A percentile compares a stretch with the other conserved stretches of the same genome.
phyloP scores from a whole-genome alignment of 2,329 filamentous ascomycete genomes.

The Aschersonia sp. region DNA sequence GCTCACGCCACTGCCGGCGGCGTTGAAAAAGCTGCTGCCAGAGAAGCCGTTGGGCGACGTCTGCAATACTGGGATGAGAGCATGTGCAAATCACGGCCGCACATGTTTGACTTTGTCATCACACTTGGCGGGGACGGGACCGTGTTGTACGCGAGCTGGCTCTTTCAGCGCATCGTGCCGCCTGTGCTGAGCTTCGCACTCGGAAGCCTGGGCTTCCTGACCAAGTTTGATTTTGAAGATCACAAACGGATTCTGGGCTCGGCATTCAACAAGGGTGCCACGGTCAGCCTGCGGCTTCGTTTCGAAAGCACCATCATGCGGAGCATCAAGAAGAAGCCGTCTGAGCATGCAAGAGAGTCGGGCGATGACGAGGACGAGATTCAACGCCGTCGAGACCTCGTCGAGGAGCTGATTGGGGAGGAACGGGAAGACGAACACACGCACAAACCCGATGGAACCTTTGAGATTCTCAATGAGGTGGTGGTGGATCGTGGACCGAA shows the following conservation, averaged over 20 bases:
- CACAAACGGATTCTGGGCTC: constrained; percentile 54
- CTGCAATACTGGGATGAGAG: constrained; percentile 73
- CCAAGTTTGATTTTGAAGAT: constrained; percentile 83
- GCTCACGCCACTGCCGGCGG: constrained; percentile 24
- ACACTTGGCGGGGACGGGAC: constrained; percentile 94
- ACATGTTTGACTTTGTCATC: constrained; percentile 86
- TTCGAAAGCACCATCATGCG: constrained; percentile 95
- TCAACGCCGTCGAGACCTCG: constrained; percentile 46
- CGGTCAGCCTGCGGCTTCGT: constrained; percentile 70
- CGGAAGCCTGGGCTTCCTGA: constrained; percentile 86
- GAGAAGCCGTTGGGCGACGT: constrained; percentile 28
- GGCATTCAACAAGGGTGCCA: constrained; percentile 71
- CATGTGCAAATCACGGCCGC: constrained; percentile 63
- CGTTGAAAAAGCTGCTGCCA: constrained; percentile 17
- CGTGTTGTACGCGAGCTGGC: constrained; percentile 87
- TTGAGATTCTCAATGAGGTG: constrained; percentile 92
- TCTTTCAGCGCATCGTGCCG: constrained; percentile 90
- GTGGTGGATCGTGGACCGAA: constrained; percentile 91
- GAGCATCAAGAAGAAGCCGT: constrained; percentile 35
- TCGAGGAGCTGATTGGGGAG: constrained; percentile 81
- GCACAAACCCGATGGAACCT: constrained; percentile 69
- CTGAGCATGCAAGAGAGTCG: constrained; percentile 8
- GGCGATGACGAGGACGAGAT: constrained; percentile 23
- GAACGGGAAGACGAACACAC: constrained; percentile 74
- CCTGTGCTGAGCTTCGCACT: constrained; percentile 85